phyloP scores from a whole-genome alignment of 306 rosid species.

The Quercus parvula region DNA sequence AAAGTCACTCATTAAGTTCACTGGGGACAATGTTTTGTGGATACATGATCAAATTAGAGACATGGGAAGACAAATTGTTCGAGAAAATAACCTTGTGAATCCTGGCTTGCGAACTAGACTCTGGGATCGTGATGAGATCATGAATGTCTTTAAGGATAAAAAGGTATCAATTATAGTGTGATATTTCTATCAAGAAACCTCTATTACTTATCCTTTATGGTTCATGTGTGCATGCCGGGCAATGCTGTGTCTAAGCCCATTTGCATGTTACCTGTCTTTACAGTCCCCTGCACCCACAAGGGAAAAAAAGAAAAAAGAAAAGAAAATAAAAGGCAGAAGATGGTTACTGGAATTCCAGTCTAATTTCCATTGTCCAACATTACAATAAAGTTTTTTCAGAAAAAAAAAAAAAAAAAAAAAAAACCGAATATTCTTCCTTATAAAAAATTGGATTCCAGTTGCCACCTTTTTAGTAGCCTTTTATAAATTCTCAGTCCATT shows the following conservation, averaged over 20 bases:
- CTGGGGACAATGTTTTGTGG: conserved; percentile 26
- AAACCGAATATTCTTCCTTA: too few relatives aligned
- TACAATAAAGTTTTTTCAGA: too few relatives aligned
- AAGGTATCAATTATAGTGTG: conserved; percentile 29
- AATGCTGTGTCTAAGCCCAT: neutral
- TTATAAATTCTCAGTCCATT: too few relatives aligned
- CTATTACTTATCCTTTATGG: neutral
- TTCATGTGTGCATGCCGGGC: neutral
- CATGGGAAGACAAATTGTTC: conserved; percentile 62
- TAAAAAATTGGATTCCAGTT: too few relatives aligned
- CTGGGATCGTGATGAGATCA: conserved; percentile 51
- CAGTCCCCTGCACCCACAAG: too few relatives aligned
- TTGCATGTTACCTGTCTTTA: too few relatives aligned
- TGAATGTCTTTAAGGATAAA: conserved; percentile 25
- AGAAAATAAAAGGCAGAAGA: too few relatives aligned
- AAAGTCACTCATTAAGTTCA: conserved; percentile 48
- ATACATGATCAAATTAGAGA: conserved; percentile 67
- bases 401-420: too few relatives aligned
- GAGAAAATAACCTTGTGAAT: conserved; percentile 1
- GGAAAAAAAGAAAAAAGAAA: too few relatives aligned
- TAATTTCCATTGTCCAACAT: too few relatives aligned
- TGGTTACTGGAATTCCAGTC: too few relatives aligned
- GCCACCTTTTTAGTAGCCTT: too few relatives aligned
- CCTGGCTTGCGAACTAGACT: conserved; percentile 43
- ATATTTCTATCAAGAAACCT: neutral